Conservation (phyloP, 352 stramenopile species). For the Globisporangium camurandrum region DNA sequence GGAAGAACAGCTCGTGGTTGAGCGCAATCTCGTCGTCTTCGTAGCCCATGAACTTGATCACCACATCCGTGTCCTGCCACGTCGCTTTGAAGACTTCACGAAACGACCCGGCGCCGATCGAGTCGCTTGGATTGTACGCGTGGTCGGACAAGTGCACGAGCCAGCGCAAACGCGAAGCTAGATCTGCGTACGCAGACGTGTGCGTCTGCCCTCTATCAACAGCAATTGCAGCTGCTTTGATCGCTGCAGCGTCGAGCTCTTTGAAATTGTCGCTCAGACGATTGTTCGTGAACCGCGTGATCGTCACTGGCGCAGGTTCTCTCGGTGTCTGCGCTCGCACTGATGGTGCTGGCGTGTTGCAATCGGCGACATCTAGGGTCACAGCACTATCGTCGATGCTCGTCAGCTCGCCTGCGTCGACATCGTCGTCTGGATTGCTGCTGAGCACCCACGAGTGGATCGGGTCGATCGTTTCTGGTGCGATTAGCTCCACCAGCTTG, state of each 20-base stretch:
- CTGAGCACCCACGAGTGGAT: too few relatives aligned
- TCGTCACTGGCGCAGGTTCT: background rate
- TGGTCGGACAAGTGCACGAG: conserved; percentile 2
- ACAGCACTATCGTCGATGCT: background rate
- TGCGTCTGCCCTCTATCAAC: background rate
- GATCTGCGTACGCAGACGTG: background rate
- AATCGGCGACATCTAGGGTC: too few relatives aligned
- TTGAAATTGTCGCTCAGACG: background rate
- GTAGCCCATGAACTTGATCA: conserved; percentile 11
- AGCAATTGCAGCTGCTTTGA: background rate
- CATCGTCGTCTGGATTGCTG: too few relatives aligned
- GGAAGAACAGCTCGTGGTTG: background rate
- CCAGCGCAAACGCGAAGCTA: background rate
- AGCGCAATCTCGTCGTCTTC: background rate
- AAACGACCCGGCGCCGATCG: conserved; percentile 1
- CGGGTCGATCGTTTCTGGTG: background rate
- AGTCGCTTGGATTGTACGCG: background rate
- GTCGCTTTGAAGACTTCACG: background rate
- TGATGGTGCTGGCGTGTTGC: background rate
- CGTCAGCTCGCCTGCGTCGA: too few relatives aligned
- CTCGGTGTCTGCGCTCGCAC: background rate
- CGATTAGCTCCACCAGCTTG: background rate
- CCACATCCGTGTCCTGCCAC: conserved; percentile 2
- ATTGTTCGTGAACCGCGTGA: background rate
- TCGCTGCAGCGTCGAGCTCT: background rate